Conservation (phyloP, 1,139 yeast species). For the Debaryomyces subglobosus region DNA sequence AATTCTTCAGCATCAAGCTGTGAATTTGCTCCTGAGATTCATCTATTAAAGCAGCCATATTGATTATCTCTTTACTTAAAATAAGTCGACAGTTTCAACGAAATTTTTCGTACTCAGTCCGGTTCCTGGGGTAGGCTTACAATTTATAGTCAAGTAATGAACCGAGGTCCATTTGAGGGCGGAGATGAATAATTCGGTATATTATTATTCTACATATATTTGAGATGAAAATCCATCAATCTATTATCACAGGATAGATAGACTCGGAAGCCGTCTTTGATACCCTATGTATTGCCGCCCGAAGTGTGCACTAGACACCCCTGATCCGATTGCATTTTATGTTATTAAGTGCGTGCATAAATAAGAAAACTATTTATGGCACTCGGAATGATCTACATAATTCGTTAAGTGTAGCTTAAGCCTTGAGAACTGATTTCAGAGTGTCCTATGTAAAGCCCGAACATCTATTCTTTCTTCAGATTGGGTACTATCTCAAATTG, state of each 20-base stretch:
- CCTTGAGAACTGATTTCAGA: background rate
- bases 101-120: constrained; percentile 25
- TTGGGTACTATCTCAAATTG: background rate
- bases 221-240: background rate
- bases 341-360: background rate
- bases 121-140: background rate
- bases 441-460: background rate
- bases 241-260: background rate
- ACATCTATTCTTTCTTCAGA: too few species aligned
- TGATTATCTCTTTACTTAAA: background rate
- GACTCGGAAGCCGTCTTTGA: background rate
- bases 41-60: constrained; percentile 11
- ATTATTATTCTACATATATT: constrained; percentile 1
- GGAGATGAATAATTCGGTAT: background rate
- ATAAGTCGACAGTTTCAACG: constrained; percentile 31
- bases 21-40: constrained; percentile 8
- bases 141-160: background rate
- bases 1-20: constrained; percentile 12
- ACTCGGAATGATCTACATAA: background rate
- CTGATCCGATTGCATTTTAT: background rate
- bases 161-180: background rate
- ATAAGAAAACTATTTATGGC: background rate
- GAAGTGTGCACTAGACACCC: background rate
- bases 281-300: background rate
- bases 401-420: too few species aligned